Evolutionary conservation across 139 green algal species (phyloP).

Genomic region (Trebouxia sp.): DNA sequence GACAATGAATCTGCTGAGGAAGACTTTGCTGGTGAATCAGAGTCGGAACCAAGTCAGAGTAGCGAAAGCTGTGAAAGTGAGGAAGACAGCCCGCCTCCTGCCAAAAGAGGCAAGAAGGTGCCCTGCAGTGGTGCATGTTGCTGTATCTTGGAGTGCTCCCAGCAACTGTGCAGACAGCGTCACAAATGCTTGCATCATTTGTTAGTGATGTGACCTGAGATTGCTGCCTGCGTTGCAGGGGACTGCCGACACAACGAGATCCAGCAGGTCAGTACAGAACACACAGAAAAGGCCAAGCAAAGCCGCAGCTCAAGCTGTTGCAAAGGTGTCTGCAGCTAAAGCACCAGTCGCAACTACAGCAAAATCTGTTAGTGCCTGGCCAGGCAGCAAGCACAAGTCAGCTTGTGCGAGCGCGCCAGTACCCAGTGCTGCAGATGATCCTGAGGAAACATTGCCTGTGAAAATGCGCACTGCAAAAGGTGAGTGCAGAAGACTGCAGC

Average conservation of each 20-base stretch:
- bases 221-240: too few relatives aligned
- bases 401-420: too few relatives aligned
- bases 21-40: not conserved
- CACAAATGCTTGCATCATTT: too few relatives aligned
- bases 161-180: too few relatives aligned
- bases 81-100: slow-evolving; percentile 6
- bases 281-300: not conserved
- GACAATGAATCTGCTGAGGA: not conserved
- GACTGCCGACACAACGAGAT: not conserved
- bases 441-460: not conserved
- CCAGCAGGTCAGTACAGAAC: not conserved
- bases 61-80: not conserved
- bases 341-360: not conserved
- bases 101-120: slow-evolving; percentile 24
- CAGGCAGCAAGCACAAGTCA: not conserved
- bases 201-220: too few relatives aligned
- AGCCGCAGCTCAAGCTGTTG: not conserved
- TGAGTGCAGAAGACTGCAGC: too few relatives aligned
- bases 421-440: too few relatives aligned
- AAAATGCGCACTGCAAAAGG: not conserved
- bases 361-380: too few relatives aligned
- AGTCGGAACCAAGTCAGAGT: slow-evolving; percentile 6
- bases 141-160: too few relatives aligned
- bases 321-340: not conserved
- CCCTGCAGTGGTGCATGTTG: not conserved